Percentiles rank a stretch among this genome's conserved stretches.
Evolutionary conservation across 2,329 filamentous ascomycete genomes (phyloP).

Genomic region (Gnomoniopsis sp.): DNA sequence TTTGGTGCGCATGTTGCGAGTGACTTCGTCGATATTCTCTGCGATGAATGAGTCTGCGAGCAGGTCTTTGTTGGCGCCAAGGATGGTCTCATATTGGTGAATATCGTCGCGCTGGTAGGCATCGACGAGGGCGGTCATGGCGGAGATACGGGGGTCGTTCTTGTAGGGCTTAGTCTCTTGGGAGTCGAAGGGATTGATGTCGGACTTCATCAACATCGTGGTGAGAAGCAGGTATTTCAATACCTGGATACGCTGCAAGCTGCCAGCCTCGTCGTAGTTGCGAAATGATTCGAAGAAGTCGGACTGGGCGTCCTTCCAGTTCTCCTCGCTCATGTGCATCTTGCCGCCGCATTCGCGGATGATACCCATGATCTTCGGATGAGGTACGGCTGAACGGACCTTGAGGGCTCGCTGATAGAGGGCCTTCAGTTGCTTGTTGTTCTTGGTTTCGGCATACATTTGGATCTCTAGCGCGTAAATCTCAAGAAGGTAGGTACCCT

Average conservation of each 20-base stretch:
- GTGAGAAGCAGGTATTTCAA: slow-evolving; percentile 95
- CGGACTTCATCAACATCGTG: slow-evolving; percentile 97
- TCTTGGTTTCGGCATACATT: slow-evolving; percentile 95
- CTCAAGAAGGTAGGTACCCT: slow-evolving; percentile 93
- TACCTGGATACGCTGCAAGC: slow-evolving; percentile 92
- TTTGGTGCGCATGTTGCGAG: slow-evolving; percentile 96
- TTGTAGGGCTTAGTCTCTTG: slow-evolving; percentile 99
- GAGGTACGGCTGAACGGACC: slow-evolving; percentile 93
- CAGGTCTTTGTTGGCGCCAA: slow-evolving; percentile 84
- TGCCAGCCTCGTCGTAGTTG: slow-evolving; percentile 97
- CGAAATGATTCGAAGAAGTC: slow-evolving; percentile 99
- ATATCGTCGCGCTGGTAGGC: slow-evolving; percentile 96
- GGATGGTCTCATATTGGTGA: slow-evolving; percentile 81
- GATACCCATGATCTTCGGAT: slow-evolving; percentile 98
- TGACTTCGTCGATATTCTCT: slow-evolving; percentile 98
- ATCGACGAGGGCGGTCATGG: slow-evolving; percentile 96
- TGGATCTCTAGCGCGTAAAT: slow-evolving; percentile 97
- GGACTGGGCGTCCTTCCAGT: slow-evolving; percentile 94
- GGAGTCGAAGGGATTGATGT: slow-evolving; percentile 98
- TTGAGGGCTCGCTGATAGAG: slow-evolving; percentile 88
- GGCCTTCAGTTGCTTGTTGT: slow-evolving; percentile 94
- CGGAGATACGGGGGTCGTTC: slow-evolving; percentile 88
- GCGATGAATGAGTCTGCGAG: slow-evolving; percentile 93
- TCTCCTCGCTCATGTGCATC: slow-evolving; percentile 99
- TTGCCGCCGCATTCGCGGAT: slow-evolving; percentile 98